phyloP scores from a whole-genome alignment of 768 basidiomycete genomes.

The Lyophyllum decastes region DNA sequence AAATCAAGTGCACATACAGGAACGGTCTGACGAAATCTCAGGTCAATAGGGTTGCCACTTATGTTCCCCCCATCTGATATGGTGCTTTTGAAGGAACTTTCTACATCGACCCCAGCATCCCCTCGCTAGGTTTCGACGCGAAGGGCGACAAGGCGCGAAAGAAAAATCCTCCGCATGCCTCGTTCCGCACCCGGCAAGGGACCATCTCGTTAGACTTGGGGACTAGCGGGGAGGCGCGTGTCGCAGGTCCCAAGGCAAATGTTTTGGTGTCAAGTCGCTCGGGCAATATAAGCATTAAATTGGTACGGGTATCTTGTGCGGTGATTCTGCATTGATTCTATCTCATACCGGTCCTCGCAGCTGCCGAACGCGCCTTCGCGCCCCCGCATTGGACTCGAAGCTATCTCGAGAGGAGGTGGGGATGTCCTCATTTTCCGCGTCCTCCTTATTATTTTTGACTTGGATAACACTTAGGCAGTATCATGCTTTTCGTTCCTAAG shows the following conservation, averaged over 20 bases:
- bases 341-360: slow-evolving; percentile 19
- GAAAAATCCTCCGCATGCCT: slow-evolving; percentile 35
- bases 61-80: neutral
- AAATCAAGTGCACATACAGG: slow-evolving; percentile 15
- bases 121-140: slow-evolving; percentile 24
- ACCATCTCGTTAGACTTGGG: slow-evolving; percentile 37
- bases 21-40: slow-evolving; percentile 7
- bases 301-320: slow-evolving; percentile 25
- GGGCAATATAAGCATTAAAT: slow-evolving; percentile 39
- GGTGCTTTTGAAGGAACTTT: slow-evolving; percentile 35
- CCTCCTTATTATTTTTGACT: slow-evolving; percentile 2
- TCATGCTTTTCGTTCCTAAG: slow-evolving; percentile 27
- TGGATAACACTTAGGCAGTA: slow-evolving; percentile 19
- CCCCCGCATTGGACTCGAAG: slow-evolving; percentile 40
- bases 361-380: slow-evolving; percentile 30
- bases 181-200: slow-evolving; percentile 43
- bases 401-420: slow-evolving; percentile 34
- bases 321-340: neutral
- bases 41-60: neutral
- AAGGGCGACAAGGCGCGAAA: slow-evolving; percentile 26
- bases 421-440: neutral
- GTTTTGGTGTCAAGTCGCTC: slow-evolving; percentile 36
- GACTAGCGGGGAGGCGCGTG: slow-evolving; percentile 34
- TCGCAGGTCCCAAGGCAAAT: slow-evolving; percentile 29
- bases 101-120: slow-evolving; percentile 38